Evolutionary conservation across 1,284 basidiomycete genomes (phyloP).

Genomic region (Marasmius sp.): DNA sequence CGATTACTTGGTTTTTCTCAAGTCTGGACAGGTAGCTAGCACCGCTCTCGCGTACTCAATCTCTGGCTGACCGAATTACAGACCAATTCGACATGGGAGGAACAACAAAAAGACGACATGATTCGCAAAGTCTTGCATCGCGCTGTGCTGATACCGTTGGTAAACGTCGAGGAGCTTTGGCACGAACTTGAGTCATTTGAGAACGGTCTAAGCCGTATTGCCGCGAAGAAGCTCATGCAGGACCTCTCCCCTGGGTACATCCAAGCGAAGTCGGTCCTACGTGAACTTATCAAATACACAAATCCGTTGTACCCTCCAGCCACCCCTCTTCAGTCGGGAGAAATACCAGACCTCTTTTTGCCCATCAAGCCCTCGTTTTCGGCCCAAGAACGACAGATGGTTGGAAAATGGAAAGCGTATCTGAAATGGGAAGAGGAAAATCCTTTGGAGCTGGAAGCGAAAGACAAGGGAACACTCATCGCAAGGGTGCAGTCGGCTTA

Average conservation of each 20-base stretch:
- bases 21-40: constrained; percentile 67
- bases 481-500: constrained; percentile 82
- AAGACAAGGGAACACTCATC: constrained; percentile 68
- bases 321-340: constrained; percentile 34
- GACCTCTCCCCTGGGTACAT: constrained; percentile 78
- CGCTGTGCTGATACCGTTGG: constrained; percentile 90
- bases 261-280: constrained; percentile 89
- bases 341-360: constrained; percentile 54
- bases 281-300: constrained; percentile 79
- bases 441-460: constrained; percentile 89
- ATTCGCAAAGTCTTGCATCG: constrained; percentile 92
- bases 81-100: constrained; percentile 87
- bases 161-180: constrained; percentile 94
- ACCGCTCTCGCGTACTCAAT: not conserved
- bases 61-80: constrained; percentile 24
- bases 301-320: constrained; percentile 59
- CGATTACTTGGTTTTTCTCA: constrained; percentile 84
- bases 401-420: constrained; percentile 89
- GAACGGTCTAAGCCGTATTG: constrained; percentile 87
- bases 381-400: constrained; percentile 68
- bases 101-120: constrained; percentile 93
- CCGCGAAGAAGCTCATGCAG: constrained; percentile 94
- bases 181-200: constrained; percentile 95
- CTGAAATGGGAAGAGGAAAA: constrained; percentile 96
- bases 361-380: constrained; percentile 78